These are phyloP conservation scores for Solanum chacoense DNA, from an alignment of 305 asterid species.

Conservation along the genomic window DNA sequence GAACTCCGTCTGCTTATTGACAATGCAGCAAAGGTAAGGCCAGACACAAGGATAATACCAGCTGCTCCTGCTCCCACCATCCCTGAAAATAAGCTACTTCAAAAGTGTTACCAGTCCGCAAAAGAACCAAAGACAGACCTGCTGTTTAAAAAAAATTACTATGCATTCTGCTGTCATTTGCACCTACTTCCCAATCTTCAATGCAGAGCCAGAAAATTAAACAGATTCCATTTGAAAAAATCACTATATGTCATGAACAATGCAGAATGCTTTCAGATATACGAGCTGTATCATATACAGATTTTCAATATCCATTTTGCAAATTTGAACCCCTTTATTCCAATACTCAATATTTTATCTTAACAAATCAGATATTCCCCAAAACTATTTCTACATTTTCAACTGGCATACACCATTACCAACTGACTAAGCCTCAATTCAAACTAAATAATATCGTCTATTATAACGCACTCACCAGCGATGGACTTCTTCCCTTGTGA, in stretches of 20 bases:
- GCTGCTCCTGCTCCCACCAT: conserved; percentile 68
- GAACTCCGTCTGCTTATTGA: conserved; percentile 42
- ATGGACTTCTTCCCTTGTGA: conserved; percentile 36
- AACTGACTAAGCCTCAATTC: neutral
- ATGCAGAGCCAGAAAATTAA: neutral
- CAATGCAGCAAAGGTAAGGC: conserved; percentile 57
- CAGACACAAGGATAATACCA: conserved; percentile 61
- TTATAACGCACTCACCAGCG: conserved; percentile 34
- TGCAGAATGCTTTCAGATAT: neutral
- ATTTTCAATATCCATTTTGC: neutral
- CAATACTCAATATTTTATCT: neutral
- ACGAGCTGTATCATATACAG: neutral
- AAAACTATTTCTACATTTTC: neutral
- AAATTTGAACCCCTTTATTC: neutral
- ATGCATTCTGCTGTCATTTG: neutral
- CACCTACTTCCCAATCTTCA: neutral
- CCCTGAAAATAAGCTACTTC: conserved; percentile 69
- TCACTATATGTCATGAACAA: neutral
- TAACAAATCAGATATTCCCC: neutral
- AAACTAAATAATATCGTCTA: neutral
- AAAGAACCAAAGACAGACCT: conserved; percentile 6
- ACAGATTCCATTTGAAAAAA: neutral
- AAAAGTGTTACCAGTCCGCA: conserved; percentile 47
- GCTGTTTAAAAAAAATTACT: neutral
- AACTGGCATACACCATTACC: neutral